Base-by-base conservation (phyloP, 2,329 filamentous ascomycete genomes). In the Hypomyces perniciosus region DNA sequence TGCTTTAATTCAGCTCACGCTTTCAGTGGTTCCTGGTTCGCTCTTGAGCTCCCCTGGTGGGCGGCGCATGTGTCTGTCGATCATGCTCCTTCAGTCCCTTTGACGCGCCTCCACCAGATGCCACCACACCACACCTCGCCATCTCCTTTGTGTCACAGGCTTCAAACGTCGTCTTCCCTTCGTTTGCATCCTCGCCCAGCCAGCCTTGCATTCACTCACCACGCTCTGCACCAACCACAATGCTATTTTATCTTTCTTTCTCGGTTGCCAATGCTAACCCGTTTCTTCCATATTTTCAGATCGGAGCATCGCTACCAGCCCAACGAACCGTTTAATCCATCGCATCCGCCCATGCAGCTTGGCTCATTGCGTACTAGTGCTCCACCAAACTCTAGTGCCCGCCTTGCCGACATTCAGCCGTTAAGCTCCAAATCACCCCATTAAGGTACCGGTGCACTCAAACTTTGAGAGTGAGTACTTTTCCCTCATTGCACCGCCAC, bases 391-490 rank as follows among this genome's bases (percentile, higher is more conserved):
- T 34, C 27, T 33, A 38, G 34, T 7, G 20, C 20, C 13, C 43
- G 13, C 27, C 33, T 43, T 29, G 46, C 51, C 51, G 47, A 53
- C 31, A 53, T 45, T 53, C 47, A 39, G 12, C 51, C 51, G 51
- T 44, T 38, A 34, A 28, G 28, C 30, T 10, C 37, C 34, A 35
- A 41, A 41, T 46, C 46, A 43, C 41, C 43, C 40, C 37, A 43
- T 35, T 29, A 44, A 62, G 55, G 62, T 64, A 53, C 48, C 55
- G 34, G 45, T n/a, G 20, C 57, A 48, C 54, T 34, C 56, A 48
- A 45, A 40, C 46, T 59, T 48, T 50, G 28, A 44, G 52, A 56
- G 62, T 64, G 9, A 62, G 60, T 64, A 63, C 61, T 33, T 62
- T 2, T 33, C 30, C 48, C 38, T 33, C 44, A 28, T 28, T 61